phyloP scores from a whole-genome alignment of 305 asterid species.

The Fraxinus latifolia region DNA sequence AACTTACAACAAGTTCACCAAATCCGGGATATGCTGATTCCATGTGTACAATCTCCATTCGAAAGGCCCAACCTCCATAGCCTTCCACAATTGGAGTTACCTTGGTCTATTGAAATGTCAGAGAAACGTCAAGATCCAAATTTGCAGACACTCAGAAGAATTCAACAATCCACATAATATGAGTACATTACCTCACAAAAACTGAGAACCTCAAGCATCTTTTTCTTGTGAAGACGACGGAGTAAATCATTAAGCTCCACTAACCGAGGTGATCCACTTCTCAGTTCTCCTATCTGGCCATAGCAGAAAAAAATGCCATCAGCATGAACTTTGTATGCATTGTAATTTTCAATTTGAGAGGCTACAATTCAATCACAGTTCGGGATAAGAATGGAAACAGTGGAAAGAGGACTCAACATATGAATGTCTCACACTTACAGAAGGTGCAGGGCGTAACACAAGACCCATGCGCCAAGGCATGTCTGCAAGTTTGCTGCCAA shows the following conservation, averaged over 20 bases:
- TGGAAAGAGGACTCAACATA: neutral
- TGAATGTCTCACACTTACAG: conserved; percentile 50
- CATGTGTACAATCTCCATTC: conserved; percentile 92
- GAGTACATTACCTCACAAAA: conserved; percentile 71
- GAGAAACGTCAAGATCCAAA: conserved; percentile 28
- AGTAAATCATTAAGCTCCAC: conserved; percentile 84
- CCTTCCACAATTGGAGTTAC: conserved; percentile 99
- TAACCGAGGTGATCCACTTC: conserved; percentile 95
- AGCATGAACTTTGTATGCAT: conserved; percentile 6
- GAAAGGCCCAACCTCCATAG: conserved; percentile 94
- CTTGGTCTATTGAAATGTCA: conserved; percentile 66
- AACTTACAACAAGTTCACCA: conserved; percentile 87
- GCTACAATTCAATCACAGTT: conserved; percentile 23
- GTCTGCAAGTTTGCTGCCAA: conserved; percentile 98
- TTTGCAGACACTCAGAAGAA: neutral
- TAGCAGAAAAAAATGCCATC: conserved; percentile 26
- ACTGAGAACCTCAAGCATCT: conserved; percentile 84
- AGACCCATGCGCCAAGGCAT: conserved; percentile 99
- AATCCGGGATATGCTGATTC: conserved; percentile 97
- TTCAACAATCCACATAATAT: conserved; percentile 3
- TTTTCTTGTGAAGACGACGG: conserved; percentile 67
- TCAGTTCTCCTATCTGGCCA: conserved; percentile 84
- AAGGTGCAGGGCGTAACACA: conserved; percentile 97
- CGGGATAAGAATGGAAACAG: conserved; percentile 9
- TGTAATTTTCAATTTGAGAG: conserved; percentile 2